Base-by-base conservation (phyloP, 108 stramenopile genomes). In the Pseudonitzschia multistriata region DNA sequence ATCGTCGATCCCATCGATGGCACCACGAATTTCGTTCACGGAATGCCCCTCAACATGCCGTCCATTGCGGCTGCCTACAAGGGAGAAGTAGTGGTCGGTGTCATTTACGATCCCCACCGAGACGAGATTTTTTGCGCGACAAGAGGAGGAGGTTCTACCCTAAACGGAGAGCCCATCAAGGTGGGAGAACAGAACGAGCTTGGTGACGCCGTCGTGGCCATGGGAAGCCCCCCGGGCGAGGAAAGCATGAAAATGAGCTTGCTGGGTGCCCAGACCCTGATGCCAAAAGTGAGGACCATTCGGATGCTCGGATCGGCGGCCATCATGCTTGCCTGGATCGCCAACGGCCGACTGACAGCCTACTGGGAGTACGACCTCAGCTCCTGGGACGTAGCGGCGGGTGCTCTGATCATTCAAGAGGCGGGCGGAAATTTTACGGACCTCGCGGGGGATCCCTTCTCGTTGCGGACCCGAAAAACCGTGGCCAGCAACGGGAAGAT, bases 341-440 rank as follows among this genome's bases (percentile, higher is more conserved):
- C 92, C 7, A 89, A 90, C 66, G 77, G 80, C 2, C 80, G 88
- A 61, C 74, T 93, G 50, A 83, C 82, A 21, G 73, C 83, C n/a
- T 93, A 90, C 63, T 82, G 89, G 74, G 80, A 83, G 21, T 93
- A 89, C 77, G 92, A 93, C 76, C 79, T 93, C 74, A 87, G 83
- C 65, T 83, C 77, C 6, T 93, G 92, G 92, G 92, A 93, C 67
- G 75, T 90, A 62, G 80, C 86, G 21, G 92, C 92, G 21, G 89
- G 92, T 2, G 77, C 89, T 25, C 66, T 93, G 31, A 73, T 90
- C 31, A 74, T 93, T 3, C 62, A 84, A 68, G 92, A 93, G 71
- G 83, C 83, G 52, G 92, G 92, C 0, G 92, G 92, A 3, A 61
- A 66, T 14, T 79, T 90, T 15, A 85, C 87, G 19, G 88, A 93